Evolutionary conservation across 2,329 filamentous ascomycete species (phyloP).

Genomic region (Blastomyces percursus): DNA sequence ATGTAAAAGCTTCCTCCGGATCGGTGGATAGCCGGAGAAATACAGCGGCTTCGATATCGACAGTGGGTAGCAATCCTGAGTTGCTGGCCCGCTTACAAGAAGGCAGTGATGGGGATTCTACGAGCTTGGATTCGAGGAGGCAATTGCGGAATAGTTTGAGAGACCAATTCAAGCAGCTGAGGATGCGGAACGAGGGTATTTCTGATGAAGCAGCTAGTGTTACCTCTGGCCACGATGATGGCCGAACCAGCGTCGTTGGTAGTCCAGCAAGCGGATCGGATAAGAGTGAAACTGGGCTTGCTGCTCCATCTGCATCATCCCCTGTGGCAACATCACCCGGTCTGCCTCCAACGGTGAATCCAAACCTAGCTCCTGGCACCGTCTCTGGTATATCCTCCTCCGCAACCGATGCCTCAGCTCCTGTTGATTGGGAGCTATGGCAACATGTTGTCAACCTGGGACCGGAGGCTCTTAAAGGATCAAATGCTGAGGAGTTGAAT

Average conservation of each 20-base stretch:
- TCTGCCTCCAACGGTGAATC: slow-evolving; percentile 55
- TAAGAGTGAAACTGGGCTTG: slow-evolving; percentile 34
- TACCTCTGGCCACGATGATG: slow-evolving; percentile 33
- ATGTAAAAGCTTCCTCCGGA: slow-evolving; percentile 47
- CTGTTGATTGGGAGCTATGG: slow-evolving; percentile 99
- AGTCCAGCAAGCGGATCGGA: slow-evolving; percentile 40
- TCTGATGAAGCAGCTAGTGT: slow-evolving; percentile 46
- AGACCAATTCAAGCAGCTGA: slow-evolving; percentile 67
- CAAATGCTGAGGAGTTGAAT: slow-evolving; percentile 81
- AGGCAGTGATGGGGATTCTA: slow-evolving; percentile 44
- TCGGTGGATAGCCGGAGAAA: slow-evolving; percentile 49
- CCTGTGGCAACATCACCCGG: slow-evolving; percentile 19
- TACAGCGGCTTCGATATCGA: slow-evolving; percentile 69
- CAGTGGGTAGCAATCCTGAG: slow-evolving; percentile 68
- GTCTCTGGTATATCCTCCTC: slow-evolving; percentile 68
- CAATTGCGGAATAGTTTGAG: slow-evolving; percentile 54
- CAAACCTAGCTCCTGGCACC: slow-evolving; percentile 69
- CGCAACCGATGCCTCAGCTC: slow-evolving; percentile 49
- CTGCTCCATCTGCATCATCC: slow-evolving; percentile 14
- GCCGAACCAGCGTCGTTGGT: slow-evolving; percentile 33
- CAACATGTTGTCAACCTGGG: slow-evolving; percentile 93
- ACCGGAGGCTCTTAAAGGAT: slow-evolving; percentile 73
- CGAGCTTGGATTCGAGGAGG: slow-evolving; percentile 36
- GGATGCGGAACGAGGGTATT: slow-evolving; percentile 61
- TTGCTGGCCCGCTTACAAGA: slow-evolving; percentile 68